These are phyloP conservation scores for Themeda triandra DNA, from an alignment of 176 grass and related monocot genomes.

Conservation along the genomic window DNA sequence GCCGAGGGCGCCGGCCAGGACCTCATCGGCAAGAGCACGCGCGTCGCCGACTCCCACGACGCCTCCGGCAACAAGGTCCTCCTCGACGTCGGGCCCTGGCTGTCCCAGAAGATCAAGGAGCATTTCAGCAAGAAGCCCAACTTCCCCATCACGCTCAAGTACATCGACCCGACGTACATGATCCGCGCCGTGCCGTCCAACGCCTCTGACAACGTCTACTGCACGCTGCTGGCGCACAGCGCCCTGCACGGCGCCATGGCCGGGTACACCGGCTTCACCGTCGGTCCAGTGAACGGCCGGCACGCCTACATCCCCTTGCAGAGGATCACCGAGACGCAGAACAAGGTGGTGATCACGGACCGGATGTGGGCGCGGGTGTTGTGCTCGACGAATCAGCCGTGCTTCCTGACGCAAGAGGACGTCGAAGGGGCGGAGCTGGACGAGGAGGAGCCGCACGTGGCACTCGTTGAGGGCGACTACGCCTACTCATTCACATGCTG, in stretches of 20 bases:
- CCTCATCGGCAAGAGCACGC: conserved; percentile 60
- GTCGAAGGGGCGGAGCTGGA: conserved; percentile 35
- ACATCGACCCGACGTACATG: conserved; percentile 96
- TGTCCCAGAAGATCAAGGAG: conserved; percentile 83
- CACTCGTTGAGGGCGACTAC: conserved; percentile 39
- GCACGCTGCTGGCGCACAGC: conserved; percentile 78
- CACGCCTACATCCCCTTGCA: conserved; percentile 83
- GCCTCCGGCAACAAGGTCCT: conserved; percentile 84
- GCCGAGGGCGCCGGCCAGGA: conserved; percentile 94
- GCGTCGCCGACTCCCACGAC: conserved; percentile 47
- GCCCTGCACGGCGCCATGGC: conserved; percentile 93
- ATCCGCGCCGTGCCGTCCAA: conserved; percentile 83
- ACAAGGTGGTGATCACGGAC: conserved; percentile 87
- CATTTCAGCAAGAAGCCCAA: conserved; percentile 54
- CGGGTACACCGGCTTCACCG: conserved; percentile 79
- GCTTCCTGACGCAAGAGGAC: conserved; percentile 72
- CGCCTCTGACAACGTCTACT: conserved; percentile 86
- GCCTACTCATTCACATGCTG: not conserved
- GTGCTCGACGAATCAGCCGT: conserved; percentile 86
- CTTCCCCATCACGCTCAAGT: conserved; percentile 68
- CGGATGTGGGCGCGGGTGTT: conserved; percentile 86
- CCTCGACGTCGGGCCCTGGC: conserved; percentile 84
- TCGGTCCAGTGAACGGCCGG: conserved; percentile 70
- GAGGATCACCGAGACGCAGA: conserved; percentile 85
- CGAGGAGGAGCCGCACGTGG: conserved; percentile 34